These are phyloP conservation scores for Teunomyces atbi DNA, from an alignment of 805 yeast genomes.

Conservation along the genomic window DNA sequence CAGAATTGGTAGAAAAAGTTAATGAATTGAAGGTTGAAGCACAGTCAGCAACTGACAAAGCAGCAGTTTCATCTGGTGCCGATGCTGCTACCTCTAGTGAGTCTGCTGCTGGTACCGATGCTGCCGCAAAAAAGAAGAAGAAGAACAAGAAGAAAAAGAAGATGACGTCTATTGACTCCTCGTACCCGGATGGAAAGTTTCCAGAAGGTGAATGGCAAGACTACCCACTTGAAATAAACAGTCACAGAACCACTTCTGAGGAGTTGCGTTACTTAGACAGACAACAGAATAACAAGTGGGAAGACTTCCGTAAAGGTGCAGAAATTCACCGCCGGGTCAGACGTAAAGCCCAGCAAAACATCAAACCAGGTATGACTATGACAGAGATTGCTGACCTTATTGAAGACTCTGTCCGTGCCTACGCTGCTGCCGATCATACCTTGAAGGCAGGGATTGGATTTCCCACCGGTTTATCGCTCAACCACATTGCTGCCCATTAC, in stretches of 20 bases:
- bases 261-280: conserved; percentile 80
- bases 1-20: conserved; percentile 9
- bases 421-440: conserved; percentile 64
- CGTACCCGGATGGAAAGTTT: conserved; percentile 68
- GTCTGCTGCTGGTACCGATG: conserved; percentile 41
- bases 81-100: conserved; percentile 21
- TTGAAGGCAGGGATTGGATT: conserved; percentile 87
- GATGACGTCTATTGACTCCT: conserved; percentile 59
- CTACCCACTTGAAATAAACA: conserved; percentile 62
- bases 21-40: conserved; percentile 8
- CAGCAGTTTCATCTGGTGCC: conserved; percentile 9
- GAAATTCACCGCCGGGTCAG: conserved; percentile 94
- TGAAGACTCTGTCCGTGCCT: conserved; percentile 78
- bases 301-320: conserved; percentile 92
- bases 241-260: conserved; percentile 77
- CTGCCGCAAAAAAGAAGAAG: conserved; percentile 36
- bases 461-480: conserved; percentile 95
- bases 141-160: conserved; percentile 46
- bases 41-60: conserved; percentile 10
- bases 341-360: conserved; percentile 65
- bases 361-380: conserved; percentile 91
- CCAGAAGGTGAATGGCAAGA: conserved; percentile 91
- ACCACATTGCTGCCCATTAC: conserved; percentile 96
- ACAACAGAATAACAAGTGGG: conserved; percentile 62
- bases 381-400: conserved; percentile 86